Base-by-base conservation (phyloP, 208 protist species). In the Acanthamoeba comandoni region DNA sequence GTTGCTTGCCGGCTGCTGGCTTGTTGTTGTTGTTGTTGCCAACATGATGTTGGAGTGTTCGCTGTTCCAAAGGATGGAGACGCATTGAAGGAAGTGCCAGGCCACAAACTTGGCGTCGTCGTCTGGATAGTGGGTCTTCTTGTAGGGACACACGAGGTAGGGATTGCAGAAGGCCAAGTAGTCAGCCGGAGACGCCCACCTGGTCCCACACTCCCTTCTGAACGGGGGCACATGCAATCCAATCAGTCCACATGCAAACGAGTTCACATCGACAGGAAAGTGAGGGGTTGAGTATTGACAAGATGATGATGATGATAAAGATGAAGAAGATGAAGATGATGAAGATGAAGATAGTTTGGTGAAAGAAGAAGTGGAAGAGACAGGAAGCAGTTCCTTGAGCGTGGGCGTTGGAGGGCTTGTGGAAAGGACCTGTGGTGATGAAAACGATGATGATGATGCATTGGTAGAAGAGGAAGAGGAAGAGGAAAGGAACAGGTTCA, bases 41-140 rank as follows among this genome's bases (percentile, higher is more conserved):
- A n/a, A n/a, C n/a, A n/a, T 24, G 62, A 70, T 70, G 29, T 70
- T 12, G 17, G 62, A 12, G 62, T 70, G 43, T 31, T 70, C 62
- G n/a, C 43, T 70, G 29, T 48, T 26, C 62, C 62, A 70, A 24
- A 70, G 62, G 19, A 70, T 70, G 62, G 62, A 70, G 9, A 70
- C n/a, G 62, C 62, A 70, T 31, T 70, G 62, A 7, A 70, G 62
- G 15, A 70, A 70, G 9, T 70, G 62, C 62, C 62, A 70, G 62
- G 29, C 31, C 29, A 48, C 43, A 31, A 26, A 15, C 62, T 24
- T 48, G 2, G 62, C 62, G 62, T 70, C 62, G 62, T 70, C 62
- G 62, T 48, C 62, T 2, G 62, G 62, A 31, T 70, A 24, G 17
- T 70, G 62, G 29, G 62, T 70, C n/a, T 70, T 70, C 1, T 31